Percentiles rank a stretch among this genome's conserved stretches.
phyloP scores from a whole-genome alignment of 805 yeast genomes.

The Saitoella complicata region DNA sequence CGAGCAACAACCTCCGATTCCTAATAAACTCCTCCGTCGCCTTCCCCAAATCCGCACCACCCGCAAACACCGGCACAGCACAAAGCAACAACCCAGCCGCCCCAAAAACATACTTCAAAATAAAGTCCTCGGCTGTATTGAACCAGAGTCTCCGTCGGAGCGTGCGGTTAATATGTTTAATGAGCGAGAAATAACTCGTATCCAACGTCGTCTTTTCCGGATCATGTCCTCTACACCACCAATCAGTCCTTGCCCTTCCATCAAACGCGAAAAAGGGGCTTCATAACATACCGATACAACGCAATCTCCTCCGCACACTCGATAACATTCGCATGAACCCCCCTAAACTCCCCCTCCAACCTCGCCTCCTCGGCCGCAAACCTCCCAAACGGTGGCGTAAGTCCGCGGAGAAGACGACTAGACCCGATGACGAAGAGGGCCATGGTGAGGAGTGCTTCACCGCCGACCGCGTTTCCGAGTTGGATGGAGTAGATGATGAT shows the following conservation, averaged over 20 bases:
- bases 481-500: constrained; percentile 66
- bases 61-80: constrained; percentile 71
- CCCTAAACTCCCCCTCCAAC: constrained; percentile 71
- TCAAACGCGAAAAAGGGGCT: too few relatives aligned
- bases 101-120: constrained; percentile 88
- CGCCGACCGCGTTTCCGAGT: constrained; percentile 37
- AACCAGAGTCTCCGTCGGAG: constrained; percentile 58
- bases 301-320: constrained; percentile 78
- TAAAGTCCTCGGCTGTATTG: constrained; percentile 72
- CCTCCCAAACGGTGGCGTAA: constrained; percentile 83
- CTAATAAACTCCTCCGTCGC: constrained; percentile 73
- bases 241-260: too few relatives aligned
- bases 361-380: constrained; percentile 59
- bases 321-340: constrained; percentile 67
- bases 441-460: constrained; percentile 53
- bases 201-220: constrained; percentile 67
- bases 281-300: too few relatives aligned
- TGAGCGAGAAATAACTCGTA: constrained; percentile 63
- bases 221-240: constrained; percentile 66
- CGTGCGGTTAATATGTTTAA: constrained; percentile 59
- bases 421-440: constrained; percentile 72
- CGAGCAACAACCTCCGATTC: constrained; percentile 67
- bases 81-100: constrained; percentile 83
- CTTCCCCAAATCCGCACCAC: constrained; percentile 4
- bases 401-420: constrained; percentile 50